Evolutionary conservation across 2,329 filamentous ascomycete species (phyloP).

Genomic region (Coniochaeta ligniaria): DNA sequence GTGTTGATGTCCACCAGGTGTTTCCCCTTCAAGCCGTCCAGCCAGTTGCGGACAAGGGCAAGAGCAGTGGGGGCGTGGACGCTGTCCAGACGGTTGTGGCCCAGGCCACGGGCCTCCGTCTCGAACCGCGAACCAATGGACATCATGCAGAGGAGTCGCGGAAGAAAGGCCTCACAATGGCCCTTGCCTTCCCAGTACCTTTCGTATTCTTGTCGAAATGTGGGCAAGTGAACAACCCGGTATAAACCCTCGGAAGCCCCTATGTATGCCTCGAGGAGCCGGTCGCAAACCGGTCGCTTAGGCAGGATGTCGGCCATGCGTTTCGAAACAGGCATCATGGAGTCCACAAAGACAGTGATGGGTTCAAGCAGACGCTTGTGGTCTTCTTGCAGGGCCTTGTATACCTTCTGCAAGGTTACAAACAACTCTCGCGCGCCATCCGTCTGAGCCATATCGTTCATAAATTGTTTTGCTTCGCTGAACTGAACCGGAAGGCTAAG

Average conservation of each 20-base stretch:
- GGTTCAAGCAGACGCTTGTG: conserved; percentile 39
- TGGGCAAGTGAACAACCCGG: conserved; percentile 44
- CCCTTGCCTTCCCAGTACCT: conserved; percentile 42
- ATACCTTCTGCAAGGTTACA: conserved; percentile 35
- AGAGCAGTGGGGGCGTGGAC: conserved; percentile 51
- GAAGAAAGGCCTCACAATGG: conserved; percentile 42
- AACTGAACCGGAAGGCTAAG: conserved; percentile 29
- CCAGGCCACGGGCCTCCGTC: conserved; percentile 41
- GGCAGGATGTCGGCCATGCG: conserved; percentile 52
- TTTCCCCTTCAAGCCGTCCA: conserved; percentile 44
- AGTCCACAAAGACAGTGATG: conserved; percentile 50
- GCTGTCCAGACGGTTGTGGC: conserved; percentile 43
- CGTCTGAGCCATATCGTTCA: conserved; percentile 33
- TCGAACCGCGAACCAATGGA: conserved; percentile 47
- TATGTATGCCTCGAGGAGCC: conserved; percentile 41
- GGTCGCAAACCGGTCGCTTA: conserved; percentile 39
- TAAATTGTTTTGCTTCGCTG: conserved; percentile 44
- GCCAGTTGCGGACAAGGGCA: conserved; percentile 45
- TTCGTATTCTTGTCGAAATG: conserved; percentile 43
- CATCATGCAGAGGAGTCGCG: conserved; percentile 44
- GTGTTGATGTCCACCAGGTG: conserved; percentile 44
- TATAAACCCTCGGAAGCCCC: conserved; percentile 45
- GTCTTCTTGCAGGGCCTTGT: conserved; percentile 39
- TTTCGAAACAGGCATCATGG: conserved; percentile 49
- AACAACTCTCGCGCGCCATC: conserved; percentile 35